Evolutionary conservation across 2,329 filamentous ascomycete species (phyloP).

Genomic region (Calonectria multiphialidica): DNA sequence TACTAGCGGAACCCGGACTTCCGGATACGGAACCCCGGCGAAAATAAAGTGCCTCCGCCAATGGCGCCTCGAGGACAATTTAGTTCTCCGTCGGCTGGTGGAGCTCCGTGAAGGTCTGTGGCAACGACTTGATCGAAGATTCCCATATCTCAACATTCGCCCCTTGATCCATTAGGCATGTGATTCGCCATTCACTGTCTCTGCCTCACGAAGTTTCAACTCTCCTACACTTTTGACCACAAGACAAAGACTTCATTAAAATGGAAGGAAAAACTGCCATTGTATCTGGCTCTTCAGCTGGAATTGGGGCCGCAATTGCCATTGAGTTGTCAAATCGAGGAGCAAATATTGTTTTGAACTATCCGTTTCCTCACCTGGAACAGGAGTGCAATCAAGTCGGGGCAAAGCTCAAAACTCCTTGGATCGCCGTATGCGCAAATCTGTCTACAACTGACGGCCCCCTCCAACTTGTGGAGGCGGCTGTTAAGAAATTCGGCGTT

Average conservation of each 20-base stretch:
- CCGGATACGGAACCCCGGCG: not conserved
- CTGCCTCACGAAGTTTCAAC: not conserved
- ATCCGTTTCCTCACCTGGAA: not conserved
- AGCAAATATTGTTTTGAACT: conserved; percentile 11
- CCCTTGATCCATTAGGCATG: too few species aligned
- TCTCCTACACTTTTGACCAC: not conserved
- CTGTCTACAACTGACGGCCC: not conserved
- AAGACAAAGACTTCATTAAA: not conserved
- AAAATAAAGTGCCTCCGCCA: too few species aligned
- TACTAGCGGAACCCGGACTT: not conserved
- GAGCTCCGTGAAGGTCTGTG: too few species aligned
- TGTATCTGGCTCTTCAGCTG: conserved; percentile 1
- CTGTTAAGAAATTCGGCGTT: not conserved
- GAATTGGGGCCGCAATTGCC: conserved; percentile 3
- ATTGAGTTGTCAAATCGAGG: not conserved
- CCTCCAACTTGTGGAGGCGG: not conserved
- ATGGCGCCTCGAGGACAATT: too few species aligned
- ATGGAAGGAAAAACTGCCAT: conserved; percentile 3
- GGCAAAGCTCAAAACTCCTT: not conserved
- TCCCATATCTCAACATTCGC: too few species aligned
- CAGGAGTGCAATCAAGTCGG: not conserved
- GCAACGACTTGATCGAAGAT: too few species aligned
- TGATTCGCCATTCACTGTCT: not conserved
- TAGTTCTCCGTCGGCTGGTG: too few species aligned
- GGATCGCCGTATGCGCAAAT: conserved; percentile 10